phyloP scores from a whole-genome alignment of 2,329 filamentous ascomycete genomes.

The Macrophomina pseudophaseolina region DNA sequence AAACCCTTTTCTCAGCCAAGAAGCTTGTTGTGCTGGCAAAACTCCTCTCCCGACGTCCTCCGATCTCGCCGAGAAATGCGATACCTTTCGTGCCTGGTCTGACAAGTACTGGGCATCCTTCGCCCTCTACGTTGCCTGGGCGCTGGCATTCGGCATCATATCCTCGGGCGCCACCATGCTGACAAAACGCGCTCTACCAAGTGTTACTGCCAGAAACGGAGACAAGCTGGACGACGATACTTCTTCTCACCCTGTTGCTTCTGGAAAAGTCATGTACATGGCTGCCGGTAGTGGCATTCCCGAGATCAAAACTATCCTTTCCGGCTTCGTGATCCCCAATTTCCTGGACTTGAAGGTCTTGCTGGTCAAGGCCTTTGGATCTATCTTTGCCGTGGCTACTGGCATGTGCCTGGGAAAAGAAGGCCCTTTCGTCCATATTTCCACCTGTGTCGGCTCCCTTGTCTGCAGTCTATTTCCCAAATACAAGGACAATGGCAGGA shows the following conservation, averaged over 20 bases:
- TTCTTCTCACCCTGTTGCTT: slow-evolving; percentile 30
- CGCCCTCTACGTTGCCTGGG: slow-evolving; percentile 56
- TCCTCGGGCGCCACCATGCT: slow-evolving; percentile 57
- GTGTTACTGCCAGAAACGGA: slow-evolving; percentile 41
- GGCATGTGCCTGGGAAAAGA: slow-evolving; percentile 68
- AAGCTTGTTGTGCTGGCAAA: slow-evolving; percentile 55
- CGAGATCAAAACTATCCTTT: slow-evolving; percentile 66
- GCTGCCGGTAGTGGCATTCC: slow-evolving; percentile 64
- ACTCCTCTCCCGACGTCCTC: slow-evolving; percentile 36
- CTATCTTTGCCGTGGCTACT: slow-evolving; percentile 63
- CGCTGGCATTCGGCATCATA: slow-evolving; percentile 56
- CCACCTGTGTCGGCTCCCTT: slow-evolving; percentile 62
- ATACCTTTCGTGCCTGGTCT: slow-evolving; percentile 53
- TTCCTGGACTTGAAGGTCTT: slow-evolving; percentile 63
- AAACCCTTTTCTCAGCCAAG: slow-evolving; percentile 53
- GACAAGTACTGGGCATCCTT: slow-evolving; percentile 49
- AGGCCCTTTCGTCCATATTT: slow-evolving; percentile 67
- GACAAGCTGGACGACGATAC: slow-evolving; percentile 35
- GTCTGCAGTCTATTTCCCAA: slow-evolving; percentile 60
- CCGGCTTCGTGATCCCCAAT: slow-evolving; percentile 64
- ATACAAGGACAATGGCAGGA: slow-evolving; percentile 62
- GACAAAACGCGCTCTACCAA: slow-evolving; percentile 56
- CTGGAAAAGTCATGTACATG: slow-evolving; percentile 63
- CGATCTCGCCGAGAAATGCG: slow-evolving; percentile 43
- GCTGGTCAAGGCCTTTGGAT: slow-evolving; percentile 62